Evolutionary conservation across 2,329 filamentous ascomycete species (phyloP), one percentile per base, ranked within the genome.

Genomic region (Fusarium acutatum): DNA sequence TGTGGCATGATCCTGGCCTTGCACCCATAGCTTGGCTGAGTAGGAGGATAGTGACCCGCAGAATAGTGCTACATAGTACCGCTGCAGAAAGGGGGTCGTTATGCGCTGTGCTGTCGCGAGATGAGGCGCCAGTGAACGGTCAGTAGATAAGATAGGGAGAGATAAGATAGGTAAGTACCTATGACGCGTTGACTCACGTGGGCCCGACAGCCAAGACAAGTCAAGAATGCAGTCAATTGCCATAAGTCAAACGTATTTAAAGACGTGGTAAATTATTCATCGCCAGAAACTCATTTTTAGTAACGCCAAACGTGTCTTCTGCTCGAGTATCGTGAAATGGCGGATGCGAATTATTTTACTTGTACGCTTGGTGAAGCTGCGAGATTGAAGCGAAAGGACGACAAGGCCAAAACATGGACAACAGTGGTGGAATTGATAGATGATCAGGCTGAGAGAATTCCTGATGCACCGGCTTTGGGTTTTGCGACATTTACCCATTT

Each of bases 291-390:
- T 49, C 11, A 32, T 7, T 18, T 34, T n/a, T n/a, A n/a, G n/a
- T n/a, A n/a, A n/a, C n/a, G n/a, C 4, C 30, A 4, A 7, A 18
- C 22, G 2, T 6, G 4, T 17, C 22, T 6, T 24, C 3, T 6
- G 8, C 1, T 1, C 1, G 1, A 40, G 1, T 5, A 5, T 17
- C 24, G 0, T 14, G n/a, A n/a, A 1, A 77, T 77, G 73, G 30
- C 28, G 5, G 32, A 73, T 6, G 57, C 35, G 5, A 90, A 87
- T 65, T 90, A 91, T 78, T 91, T 91, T 75, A 86, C 86, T 7
- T 91, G 89, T 78, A 91, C 89, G 0, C 83, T 92, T 5, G 89
- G 88, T 3, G 84, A 91, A 76, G 88, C 88, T 17, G 80, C 82
- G 2, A 68, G 71, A 4, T 71, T 86, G 24, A 83, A 81, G 24